Base-by-base conservation (phyloP, 2,329 filamentous ascomycete genomes). In the Diplodia sapinea region DNA sequence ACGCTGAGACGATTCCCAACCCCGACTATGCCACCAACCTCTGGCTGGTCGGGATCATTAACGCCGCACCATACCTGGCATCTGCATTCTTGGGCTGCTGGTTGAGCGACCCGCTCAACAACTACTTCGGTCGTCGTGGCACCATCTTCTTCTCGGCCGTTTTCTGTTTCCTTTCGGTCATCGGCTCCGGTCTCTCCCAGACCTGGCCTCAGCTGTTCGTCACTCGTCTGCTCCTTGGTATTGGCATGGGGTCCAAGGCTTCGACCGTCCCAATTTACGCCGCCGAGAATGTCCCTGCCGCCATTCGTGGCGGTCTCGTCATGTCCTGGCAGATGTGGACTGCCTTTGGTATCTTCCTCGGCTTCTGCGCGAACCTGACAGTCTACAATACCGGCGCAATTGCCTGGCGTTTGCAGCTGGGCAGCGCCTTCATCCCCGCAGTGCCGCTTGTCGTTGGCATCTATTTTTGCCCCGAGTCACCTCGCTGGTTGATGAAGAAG, bases 261-360 rank as follows among this genome's bases (percentile, higher is more conserved):
- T 74, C 78, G 6, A 83, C 82, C 1, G 80, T 82, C 0, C 82
- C 82, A 0, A 75, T 81, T n/a, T 81, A 76, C 51, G 73, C 78
- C 3, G 78, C 80, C 1, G 79, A 80, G 69, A 77, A 73, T 5
- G 73, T 77, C 1, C 80, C 79, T 0, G 74, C 77, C 31, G 71
- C 70, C 1, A 79, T 81, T 54, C 75, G 80, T 26, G 80, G 79
- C 17, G 81, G 79, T 13, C 72, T 83, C 9, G 82, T 82, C 29
- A 83, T 82, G 80, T 75, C 74, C 40, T 83, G 81, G 81, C 80
- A 83, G 62, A 76, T 82, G 59, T 81, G 78, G 77, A 78, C 76
- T 0, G 75, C 77, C 1, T 79, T 82, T 62, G 82, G 81, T 2
- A 83, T 84, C 70, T 81, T 83, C 72, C 73, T 83, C 0, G 81